These are phyloP conservation scores for Penium margaritaceum DNA, from an alignment of 139 green algal genomes.

Conservation along the genomic window DNA sequence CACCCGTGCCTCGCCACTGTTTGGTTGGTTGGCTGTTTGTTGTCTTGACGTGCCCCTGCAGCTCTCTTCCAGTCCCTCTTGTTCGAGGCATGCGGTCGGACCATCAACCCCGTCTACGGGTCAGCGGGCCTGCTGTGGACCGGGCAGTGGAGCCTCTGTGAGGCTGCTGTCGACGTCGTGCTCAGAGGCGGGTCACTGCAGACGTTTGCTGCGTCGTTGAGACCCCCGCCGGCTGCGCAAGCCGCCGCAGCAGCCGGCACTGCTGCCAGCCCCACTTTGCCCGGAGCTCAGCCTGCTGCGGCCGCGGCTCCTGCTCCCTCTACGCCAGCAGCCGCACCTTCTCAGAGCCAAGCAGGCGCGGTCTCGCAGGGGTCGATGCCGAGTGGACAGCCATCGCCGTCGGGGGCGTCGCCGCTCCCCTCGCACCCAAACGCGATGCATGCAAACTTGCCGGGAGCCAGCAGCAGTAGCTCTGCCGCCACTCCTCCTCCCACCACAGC, in stretches of 20 bases:
- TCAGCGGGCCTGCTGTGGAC: slow-evolving; percentile 36
- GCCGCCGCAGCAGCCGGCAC: background rate
- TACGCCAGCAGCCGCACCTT: background rate
- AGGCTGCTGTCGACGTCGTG: slow-evolving; percentile 38
- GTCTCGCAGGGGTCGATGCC: no score
- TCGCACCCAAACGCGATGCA: no score
- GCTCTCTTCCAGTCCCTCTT: slow-evolving; percentile 43
- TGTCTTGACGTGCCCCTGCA: no score
- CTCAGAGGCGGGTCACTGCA: slow-evolving; percentile 32
- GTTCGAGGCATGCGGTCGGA: slow-evolving; percentile 44
- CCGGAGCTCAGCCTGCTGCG: background rate
- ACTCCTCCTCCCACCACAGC: no score
- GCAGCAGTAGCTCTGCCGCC: no score
- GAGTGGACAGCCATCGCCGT: no score
- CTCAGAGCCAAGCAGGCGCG: no score
- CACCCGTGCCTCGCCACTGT: no score
- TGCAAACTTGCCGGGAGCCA: no score
- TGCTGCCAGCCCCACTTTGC: background rate
- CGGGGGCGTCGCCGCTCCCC: no score
- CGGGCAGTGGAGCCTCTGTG: slow-evolving; percentile 35
- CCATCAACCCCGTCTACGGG: slow-evolving; percentile 42
- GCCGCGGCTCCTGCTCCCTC: background rate
- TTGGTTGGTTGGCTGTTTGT: no score
- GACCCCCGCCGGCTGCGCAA: background rate
- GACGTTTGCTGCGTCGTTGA: background rate